phyloP scores from a whole-genome alignment of 495 filamentous ascomycete species.

The Aspergillus haitiensis region DNA sequence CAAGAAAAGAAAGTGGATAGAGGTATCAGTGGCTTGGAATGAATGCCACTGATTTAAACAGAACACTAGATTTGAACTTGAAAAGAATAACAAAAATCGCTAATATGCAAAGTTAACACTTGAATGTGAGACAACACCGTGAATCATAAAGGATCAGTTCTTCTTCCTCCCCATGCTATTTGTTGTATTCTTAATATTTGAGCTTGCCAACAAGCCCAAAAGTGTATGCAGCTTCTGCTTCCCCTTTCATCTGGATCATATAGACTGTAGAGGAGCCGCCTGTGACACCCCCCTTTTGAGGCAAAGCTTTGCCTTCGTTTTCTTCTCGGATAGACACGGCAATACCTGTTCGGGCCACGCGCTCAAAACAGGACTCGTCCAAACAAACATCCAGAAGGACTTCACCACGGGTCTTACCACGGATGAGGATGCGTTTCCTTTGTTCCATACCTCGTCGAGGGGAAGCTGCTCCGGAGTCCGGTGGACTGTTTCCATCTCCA shows the following conservation, averaged over 20 bases:
- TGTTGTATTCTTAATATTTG: conserved; percentile 44
- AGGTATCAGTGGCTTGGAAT: too few relatives aligned
- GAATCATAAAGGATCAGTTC: background rate
- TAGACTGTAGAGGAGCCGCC: conserved; percentile 71
- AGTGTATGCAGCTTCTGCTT: conserved; percentile 60
- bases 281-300: conserved; percentile 67
- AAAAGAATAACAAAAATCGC: conserved; percentile 1
- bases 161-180: too few relatives aligned
- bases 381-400: conserved; percentile 81
- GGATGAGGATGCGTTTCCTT: conserved; percentile 81
- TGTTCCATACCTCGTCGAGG: conserved; percentile 41
- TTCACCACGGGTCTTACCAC: conserved; percentile 63
- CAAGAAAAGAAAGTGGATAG: background rate
- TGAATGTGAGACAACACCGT: conserved; percentile 9
- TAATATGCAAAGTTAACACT: conserved; percentile 11
- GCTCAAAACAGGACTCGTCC: conserved; percentile 78
- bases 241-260: conserved; percentile 77
- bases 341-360: conserved; percentile 79
- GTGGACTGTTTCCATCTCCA: conserved; percentile 21
- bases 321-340: conserved; percentile 87
- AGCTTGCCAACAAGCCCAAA: conserved; percentile 62
- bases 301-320: conserved; percentile 65
- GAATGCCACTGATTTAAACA: too few relatives aligned
- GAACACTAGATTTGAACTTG: background rate
- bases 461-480: conserved; percentile 38